Percentiles rank a stretch among this genome's conserved stretches.
Evolutionary conservation across 257 asterid genomes (phyloP).

Genomic region (Cruciata laevipes): DNA sequence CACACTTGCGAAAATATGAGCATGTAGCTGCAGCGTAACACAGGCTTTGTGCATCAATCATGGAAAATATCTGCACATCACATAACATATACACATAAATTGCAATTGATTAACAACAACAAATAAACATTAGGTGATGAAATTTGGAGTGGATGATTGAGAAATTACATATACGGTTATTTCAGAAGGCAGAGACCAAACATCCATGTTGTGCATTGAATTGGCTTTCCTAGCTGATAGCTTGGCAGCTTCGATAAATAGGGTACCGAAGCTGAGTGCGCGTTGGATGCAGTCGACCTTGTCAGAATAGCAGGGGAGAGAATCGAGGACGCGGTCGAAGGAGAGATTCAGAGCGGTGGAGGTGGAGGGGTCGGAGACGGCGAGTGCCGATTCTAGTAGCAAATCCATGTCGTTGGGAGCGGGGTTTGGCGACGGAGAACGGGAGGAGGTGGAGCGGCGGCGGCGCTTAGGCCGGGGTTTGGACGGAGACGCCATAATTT

Average conservation of each 20-base stretch:
- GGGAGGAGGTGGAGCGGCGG: constrained; percentile 22
- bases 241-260: constrained; percentile 65
- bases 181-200: constrained; percentile 68
- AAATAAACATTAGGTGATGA: neutral
- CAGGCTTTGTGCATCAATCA: constrained; percentile 66
- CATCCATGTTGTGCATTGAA: constrained; percentile 55
- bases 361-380: constrained; percentile 41
- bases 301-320: constrained; percentile 40
- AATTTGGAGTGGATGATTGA: neutral
- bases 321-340: constrained; percentile 54
- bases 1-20: constrained; percentile 69
- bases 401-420: constrained; percentile 29
- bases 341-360: constrained; percentile 47
- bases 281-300: constrained; percentile 48
- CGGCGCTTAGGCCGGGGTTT: constrained; percentile 64
- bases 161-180: constrained; percentile 61
- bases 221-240: constrained; percentile 61
- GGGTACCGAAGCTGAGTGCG: constrained; percentile 58
- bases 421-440: constrained; percentile 13
- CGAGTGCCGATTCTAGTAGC: constrained; percentile 52
- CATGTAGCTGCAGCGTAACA: constrained; percentile 78
- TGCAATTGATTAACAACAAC: neutral
- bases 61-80: constrained; percentile 56
- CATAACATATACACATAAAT: neutral
- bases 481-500: constrained; percentile 24